A percentile compares a stretch with the other conserved stretches of the same genome.
Evolutionary conservation across 768 basidiomycete species (phyloP).

Genomic region (Podaxis sp.): DNA sequence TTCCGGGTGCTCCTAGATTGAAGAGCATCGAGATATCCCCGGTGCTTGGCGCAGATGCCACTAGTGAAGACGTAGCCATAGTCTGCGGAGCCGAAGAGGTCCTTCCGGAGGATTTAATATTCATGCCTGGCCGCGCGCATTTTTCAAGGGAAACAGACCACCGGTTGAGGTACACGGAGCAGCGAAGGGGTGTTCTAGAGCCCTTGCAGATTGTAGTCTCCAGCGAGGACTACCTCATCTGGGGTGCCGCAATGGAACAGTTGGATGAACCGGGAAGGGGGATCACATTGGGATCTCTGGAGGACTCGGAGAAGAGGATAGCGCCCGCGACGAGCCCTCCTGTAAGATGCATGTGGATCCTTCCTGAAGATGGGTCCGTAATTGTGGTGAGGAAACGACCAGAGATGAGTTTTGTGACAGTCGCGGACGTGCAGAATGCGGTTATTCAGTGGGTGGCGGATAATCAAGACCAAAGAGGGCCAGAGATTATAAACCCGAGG

Average conservation of each 20-base stretch:
- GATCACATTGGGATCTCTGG: neutral
- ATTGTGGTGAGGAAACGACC: neutral
- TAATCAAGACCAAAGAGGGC: neutral
- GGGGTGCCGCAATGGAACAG: neutral
- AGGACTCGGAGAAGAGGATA: neutral
- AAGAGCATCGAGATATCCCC: neutral
- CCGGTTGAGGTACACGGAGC: neutral
- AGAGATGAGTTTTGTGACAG: neutral
- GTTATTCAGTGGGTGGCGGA: neutral
- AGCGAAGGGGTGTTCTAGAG: neutral
- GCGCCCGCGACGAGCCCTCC: neutral
- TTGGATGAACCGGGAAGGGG: neutral
- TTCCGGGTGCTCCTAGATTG: neutral
- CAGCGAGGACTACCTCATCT: neutral
- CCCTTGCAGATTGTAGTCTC: neutral
- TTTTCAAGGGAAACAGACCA: neutral
- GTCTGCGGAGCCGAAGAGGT: neutral
- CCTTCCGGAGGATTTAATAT: neutral
- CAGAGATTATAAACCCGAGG: too few species aligned
- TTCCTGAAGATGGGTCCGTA: neutral
- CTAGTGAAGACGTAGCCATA: neutral
- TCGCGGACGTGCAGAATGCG: neutral
- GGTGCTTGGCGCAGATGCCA: neutral
- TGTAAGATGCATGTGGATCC: neutral
- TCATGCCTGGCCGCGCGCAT: neutral